Evolutionary conservation across 192 early-diverging fungal species (phyloP), one percentile per base, ranked within the genome.

Genomic region (Mortierella antarctica): DNA sequence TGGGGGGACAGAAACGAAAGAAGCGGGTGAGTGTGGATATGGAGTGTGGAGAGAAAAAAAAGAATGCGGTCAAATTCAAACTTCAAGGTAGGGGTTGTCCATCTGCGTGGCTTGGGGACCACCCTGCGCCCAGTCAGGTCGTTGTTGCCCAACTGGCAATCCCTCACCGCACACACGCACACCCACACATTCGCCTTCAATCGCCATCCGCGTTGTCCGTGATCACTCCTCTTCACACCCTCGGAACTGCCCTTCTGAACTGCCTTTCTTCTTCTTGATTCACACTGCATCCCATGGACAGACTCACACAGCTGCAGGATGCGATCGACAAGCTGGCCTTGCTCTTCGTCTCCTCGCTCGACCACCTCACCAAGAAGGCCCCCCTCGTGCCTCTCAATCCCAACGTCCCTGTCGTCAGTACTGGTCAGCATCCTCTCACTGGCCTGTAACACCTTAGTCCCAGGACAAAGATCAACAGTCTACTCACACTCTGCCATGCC

Each of bases 291-390:
- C 17, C 23, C 9, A 88, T 88, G 87, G 87, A 88, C 83, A 69
- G 87, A 60, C 66, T 88, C 44, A 88, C 87, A 4, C 87, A 88
- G 65, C 59, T 88, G 11, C 87, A 88, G 60, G 83, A 88, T 83
- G 82, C 87, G 1, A 85, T 88, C 54, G 87, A 87, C 72, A 73
- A 88, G 74, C 73, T 86, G 79, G 83, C 87, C 14, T 63, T 84
- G 20, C 83, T 88, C 68, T 88, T 88, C 62, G 82, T 84, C 65
- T 86, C 86, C 57, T 86, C 85, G 20, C 86, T 88, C 50, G 80
- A 88, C 65, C 86, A 88, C 72, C 83, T 88, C 58, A 72, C 70
- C 40, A 80, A 80, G 77, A 66, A 67, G 53, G 77, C 77, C 0
- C 70, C 77, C 10, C 65, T 80, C 9, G 77, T 80, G 5, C 64